Percentiles rank a stretch among this genome's conserved stretches.
These are phyloP conservation scores for Arabis alpina DNA, from an alignment of 345 rosid species.

Conservation along the genomic window DNA sequence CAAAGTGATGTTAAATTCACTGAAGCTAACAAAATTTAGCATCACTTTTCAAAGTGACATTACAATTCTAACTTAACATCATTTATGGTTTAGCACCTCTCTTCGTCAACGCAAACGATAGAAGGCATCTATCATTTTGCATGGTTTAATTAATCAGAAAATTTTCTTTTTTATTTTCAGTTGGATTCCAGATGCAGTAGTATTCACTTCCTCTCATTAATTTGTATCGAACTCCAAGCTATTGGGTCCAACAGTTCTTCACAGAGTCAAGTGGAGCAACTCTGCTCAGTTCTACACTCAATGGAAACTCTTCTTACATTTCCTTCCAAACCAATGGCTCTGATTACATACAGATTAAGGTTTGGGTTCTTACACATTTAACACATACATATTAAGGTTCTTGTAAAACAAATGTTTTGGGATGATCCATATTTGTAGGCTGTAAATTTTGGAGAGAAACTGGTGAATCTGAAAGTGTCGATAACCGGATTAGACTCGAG, in stretches of 20 bases:
- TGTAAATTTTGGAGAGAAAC: constrained; percentile 64
- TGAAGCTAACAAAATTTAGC: too few relatives aligned
- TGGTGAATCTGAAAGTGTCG: constrained; percentile 54
- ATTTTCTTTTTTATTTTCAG: constrained; percentile 35
- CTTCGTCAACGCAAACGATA: too few relatives aligned
- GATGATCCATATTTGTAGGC: constrained; percentile 51
- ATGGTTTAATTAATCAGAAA: neutral
- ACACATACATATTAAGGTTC: neutral
- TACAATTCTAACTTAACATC: too few relatives aligned
- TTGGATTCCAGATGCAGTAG: constrained; percentile 94
- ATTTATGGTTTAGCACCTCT: too few relatives aligned
- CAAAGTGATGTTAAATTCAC: too few relatives aligned
- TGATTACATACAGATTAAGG: constrained; percentile 74
- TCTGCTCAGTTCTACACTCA: constrained; percentile 58
- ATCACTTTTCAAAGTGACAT: too few relatives aligned
- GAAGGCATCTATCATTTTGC: neutral
- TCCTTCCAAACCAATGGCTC: constrained; percentile 50
- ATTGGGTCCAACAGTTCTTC: constrained; percentile 83
- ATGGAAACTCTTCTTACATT: constrained; percentile 52
- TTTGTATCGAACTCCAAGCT: constrained; percentile 94
- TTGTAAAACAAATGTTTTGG: neutral
- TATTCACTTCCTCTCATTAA: constrained; percentile 62
- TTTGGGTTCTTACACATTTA: constrained; percentile 13
- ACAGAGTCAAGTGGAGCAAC: constrained; percentile 80
- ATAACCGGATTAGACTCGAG: constrained; percentile 60